Conservation (phyloP, 2,329 filamentous ascomycete genomes). For the Beauveria sp. region DNA sequence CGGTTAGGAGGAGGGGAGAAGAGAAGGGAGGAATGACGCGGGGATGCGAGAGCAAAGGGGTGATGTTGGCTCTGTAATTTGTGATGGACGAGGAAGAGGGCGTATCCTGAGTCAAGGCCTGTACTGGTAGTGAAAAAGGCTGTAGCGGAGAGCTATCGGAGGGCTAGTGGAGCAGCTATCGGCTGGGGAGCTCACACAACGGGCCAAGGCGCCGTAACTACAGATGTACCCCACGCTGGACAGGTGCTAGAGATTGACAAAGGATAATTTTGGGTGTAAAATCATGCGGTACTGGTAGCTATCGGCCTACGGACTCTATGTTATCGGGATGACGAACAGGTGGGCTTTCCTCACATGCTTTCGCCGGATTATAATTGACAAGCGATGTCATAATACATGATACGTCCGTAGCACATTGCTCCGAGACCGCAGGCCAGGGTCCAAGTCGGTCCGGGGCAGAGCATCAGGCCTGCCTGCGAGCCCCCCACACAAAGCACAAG, state of each 20-base stretch:
- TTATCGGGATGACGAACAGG: too few relatives aligned
- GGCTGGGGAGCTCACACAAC: neutral
- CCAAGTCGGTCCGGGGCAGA: neutral
- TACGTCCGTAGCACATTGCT: neutral
- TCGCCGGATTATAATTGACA: too few relatives aligned
- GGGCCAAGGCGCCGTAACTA: neutral
- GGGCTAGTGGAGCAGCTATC: conserved; percentile 6
- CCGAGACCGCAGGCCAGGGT: conserved; percentile 7
- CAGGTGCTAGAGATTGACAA: neutral
- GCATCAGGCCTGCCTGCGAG: neutral
- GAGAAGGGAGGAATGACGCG: neutral
- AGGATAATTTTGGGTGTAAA: too few relatives aligned
- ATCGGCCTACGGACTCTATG: too few relatives aligned
- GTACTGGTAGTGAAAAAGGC: neutral
- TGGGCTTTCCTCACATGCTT: too few relatives aligned
- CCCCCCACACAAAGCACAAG: neutral
- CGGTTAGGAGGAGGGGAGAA: neutral
- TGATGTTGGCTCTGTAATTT: neutral
- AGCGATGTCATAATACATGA: too few relatives aligned
- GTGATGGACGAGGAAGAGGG: neutral
- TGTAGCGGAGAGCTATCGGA: conserved; percentile 9
- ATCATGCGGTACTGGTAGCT: too few relatives aligned
- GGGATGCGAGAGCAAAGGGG: neutral
- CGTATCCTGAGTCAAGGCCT: conserved; percentile 1
- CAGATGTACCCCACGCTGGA: neutral